Percentiles rank a stretch among this genome's conserved stretches.
Evolutionary conservation across 169 alveolate genomes (phyloP).

Genomic region (Babesia sp.): DNA sequence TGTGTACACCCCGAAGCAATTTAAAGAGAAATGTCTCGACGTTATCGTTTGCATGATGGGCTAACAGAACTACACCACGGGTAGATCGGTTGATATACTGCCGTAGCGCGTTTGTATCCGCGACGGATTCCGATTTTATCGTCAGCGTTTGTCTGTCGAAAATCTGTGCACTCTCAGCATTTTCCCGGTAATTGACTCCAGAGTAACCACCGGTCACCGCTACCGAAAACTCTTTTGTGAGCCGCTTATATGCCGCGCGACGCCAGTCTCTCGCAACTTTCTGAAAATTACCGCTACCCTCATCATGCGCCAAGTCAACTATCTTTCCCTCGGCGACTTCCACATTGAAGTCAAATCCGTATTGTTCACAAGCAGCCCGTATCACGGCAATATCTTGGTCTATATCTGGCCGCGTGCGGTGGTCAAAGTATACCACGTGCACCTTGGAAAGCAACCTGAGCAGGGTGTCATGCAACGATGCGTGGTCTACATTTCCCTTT

Average conservation of each 20-base stretch:
- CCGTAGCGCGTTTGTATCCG: not conserved
- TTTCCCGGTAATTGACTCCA: not conserved
- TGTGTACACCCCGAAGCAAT: constrained; percentile 48
- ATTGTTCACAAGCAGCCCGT: constrained; percentile 36
- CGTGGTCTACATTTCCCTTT: not conserved
- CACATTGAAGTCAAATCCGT: constrained; percentile 31
- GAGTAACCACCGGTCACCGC: not conserved
- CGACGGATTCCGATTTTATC: not conserved
- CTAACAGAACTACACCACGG: constrained; percentile 50
- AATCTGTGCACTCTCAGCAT: not conserved
- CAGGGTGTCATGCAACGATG: not conserved
- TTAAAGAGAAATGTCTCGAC: constrained; percentile 58
- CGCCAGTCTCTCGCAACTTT: constrained; percentile 11
- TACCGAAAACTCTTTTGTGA: not conserved
- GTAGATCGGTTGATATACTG: not conserved
- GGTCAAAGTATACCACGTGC: constrained; percentile 62
- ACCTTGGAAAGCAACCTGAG: constrained; percentile 9
- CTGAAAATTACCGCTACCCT: constrained; percentile 15
- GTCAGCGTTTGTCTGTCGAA: not conserved
- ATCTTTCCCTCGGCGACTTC: constrained; percentile 4
- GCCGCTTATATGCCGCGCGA: constrained; percentile 7
- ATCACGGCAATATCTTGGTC: constrained; percentile 43
- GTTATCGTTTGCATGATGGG: constrained; percentile 48
- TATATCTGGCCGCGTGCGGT: constrained; percentile 34
- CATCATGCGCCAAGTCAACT: not conserved